phyloP scores from a whole-genome alignment of 2,329 filamentous ascomycete genomes.

The Sporothrix sp. region DNA sequence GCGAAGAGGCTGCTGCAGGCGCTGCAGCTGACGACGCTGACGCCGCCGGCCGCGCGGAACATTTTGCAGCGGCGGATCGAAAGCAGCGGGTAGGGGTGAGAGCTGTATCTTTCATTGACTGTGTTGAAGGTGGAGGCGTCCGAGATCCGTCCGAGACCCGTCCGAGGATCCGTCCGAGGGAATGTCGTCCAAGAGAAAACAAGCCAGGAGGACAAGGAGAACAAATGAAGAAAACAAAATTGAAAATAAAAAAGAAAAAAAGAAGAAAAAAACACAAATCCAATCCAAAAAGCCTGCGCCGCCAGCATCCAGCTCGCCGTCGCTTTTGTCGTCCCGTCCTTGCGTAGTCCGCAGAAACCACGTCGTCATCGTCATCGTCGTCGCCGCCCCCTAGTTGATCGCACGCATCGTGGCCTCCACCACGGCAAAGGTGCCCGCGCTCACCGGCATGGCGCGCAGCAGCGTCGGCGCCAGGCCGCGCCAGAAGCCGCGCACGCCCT shows the following conservation, averaged over 20 bases:
- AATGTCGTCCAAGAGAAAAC: neutral
- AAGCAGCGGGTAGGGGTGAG: constrained; percentile 33
- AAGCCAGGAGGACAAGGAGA: constrained; percentile 1
- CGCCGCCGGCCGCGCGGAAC: constrained; percentile 53
- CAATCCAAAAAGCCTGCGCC: neutral
- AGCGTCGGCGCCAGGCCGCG: constrained; percentile 86
- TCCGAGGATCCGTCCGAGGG: too few relatives aligned
- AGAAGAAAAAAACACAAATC: neutral
- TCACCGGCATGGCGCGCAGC: constrained; percentile 92
- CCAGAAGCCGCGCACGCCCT: constrained; percentile 83
- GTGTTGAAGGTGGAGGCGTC: constrained; percentile 5
- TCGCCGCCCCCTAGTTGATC: constrained; percentile 31
- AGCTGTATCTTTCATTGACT: neutral
- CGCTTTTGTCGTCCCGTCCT: neutral
- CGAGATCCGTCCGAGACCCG: too few relatives aligned
- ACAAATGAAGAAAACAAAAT: neutral
- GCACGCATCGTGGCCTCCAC: constrained; percentile 58
- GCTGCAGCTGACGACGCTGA: constrained; percentile 50
- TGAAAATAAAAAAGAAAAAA: constrained; percentile 1
- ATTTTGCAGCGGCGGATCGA: constrained; percentile 61
- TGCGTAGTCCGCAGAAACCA: too few relatives aligned
- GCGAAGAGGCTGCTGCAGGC: constrained; percentile 52
- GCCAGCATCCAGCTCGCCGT: neutral
- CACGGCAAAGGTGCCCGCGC: constrained; percentile 93
- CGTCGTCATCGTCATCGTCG: too few relatives aligned